phyloP scores from a whole-genome alignment of 768 basidiomycete genomes.

The Termitomyces sp. region DNA sequence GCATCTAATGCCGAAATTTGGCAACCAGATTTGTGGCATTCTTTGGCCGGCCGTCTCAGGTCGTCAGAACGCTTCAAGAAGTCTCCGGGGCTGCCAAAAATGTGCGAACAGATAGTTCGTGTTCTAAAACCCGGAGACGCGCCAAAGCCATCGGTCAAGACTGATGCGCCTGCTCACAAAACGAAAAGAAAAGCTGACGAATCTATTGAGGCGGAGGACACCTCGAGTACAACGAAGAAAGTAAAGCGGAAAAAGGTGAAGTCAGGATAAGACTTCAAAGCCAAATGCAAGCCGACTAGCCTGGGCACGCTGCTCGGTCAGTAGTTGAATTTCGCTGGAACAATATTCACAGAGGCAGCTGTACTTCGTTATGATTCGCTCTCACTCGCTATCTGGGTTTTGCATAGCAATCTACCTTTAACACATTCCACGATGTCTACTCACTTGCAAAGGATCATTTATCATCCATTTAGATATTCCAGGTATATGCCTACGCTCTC shows the following conservation, averaged over 20 bases:
- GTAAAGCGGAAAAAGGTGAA: constrained; percentile 42
- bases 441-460: neutral
- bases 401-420: neutral
- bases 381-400: neutral
- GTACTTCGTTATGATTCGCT: constrained; percentile 1
- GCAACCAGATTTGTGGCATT: constrained; percentile 57
- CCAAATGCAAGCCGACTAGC: neutral
- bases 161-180: constrained; percentile 5
- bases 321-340: neutral
- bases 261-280: constrained; percentile 26
- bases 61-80: constrained; percentile 58
- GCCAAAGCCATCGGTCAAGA: constrained; percentile 11
- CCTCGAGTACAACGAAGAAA: constrained; percentile 23
- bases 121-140: constrained; percentile 15
- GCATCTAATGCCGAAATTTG: constrained; percentile 40
- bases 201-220: constrained; percentile 18
- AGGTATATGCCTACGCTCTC: neutral
- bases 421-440: neutral
- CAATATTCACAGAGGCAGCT: neutral
- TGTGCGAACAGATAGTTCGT: constrained; percentile 60
- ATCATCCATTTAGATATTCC: constrained; percentile 1
- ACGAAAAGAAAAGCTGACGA: constrained; percentile 40
- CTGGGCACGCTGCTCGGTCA: neutral
- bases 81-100: constrained; percentile 54
- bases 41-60: constrained; percentile 42